Evolutionary conservation across 148 eudicot genomes (phyloP), one percentile per base, ranked within the genome.

Genomic region (Arbutus unedo): DNA sequence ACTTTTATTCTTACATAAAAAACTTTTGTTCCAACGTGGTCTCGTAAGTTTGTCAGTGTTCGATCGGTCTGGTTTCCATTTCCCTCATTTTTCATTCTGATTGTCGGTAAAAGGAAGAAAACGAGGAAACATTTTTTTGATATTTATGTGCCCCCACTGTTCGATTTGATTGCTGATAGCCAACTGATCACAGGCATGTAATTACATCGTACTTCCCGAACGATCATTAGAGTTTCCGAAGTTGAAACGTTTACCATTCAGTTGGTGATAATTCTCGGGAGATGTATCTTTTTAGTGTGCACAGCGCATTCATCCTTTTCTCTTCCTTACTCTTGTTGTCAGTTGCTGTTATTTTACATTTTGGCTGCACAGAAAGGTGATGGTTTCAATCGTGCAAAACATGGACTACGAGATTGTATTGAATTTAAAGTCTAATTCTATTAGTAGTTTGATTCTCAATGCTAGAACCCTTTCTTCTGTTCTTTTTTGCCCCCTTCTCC

Each of bases 1-100:
- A 31, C 38, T 31, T 31, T 31, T 31, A 31, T 77, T 7, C 16
- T 18, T 77, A 47, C 44, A 5, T 23, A 50, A 31, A 7, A 16
- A 50, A 53, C 21, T 55, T 23, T 77, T 8, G 18, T 38, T 8
- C 2, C 21, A 74, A 74, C 54, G 94, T 10, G 78, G 21, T 16
- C 21, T 53, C 8, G 13, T 38, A 59, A 25, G 15, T 51, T 76
- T 76, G 79, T 25, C 93, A 3, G 3, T 51, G 11, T 50, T 51
- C 45, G 2, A 77, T 77, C 38, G 62, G 14, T 54, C 70, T 79
- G 82, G 25, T 31, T 51, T 73, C 25, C 18, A 3, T 73, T 18
- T 53, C 8, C 53, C 76, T 11, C 18, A 19, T 44, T 73, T 73
- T 45, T 7, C 53, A 19, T 53, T 45, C 47, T 16, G 45, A 56